Percentiles rank a stretch among this genome's conserved stretches.
Evolutionary conservation across 257 asterid genomes (phyloP).

Genomic region (Nicotiana sylvestris): DNA sequence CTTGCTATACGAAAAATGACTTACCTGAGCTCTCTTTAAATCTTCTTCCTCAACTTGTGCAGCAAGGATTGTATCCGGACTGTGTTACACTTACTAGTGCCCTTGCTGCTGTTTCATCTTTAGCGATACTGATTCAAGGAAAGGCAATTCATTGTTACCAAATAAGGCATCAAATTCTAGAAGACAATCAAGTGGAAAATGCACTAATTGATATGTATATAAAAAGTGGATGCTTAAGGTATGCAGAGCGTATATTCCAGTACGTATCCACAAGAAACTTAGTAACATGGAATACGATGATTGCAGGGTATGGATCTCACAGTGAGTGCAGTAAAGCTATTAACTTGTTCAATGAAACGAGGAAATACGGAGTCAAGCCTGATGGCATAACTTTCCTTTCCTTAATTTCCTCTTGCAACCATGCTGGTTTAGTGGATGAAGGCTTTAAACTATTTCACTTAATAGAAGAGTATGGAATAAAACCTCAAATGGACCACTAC

Average conservation of each 20-base stretch:
- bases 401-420: conserved; percentile 81
- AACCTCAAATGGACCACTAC: conserved; percentile 64
- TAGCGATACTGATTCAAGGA: conserved; percentile 64
- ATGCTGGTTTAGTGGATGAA: conserved; percentile 55
- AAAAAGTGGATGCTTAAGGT: conserved; percentile 65
- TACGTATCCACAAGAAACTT: conserved; percentile 39
- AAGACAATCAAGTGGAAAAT: conserved; percentile 63
- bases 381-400: conserved; percentile 76
- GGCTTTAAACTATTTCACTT: conserved; percentile 46
- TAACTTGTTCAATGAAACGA: conserved; percentile 52
- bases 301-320: conserved; percentile 78
- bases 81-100: conserved; percentile 51
- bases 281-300: conserved; percentile 78
- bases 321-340: conserved; percentile 65
- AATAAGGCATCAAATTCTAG: conserved; percentile 35
- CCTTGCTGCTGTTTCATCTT: conserved; percentile 61
- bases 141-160: conserved; percentile 59
- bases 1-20: conserved; percentile 59
- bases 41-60: conserved; percentile 55
- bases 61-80: conserved; percentile 53
- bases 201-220: conserved; percentile 66
- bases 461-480: conserved; percentile 51
- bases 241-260: conserved; percentile 47
- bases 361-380: conserved; percentile 39
- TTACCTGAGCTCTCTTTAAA: conserved; percentile 45